phyloP scores from a whole-genome alignment of 305 asterid species.

The Fraxinus velutina region DNA sequence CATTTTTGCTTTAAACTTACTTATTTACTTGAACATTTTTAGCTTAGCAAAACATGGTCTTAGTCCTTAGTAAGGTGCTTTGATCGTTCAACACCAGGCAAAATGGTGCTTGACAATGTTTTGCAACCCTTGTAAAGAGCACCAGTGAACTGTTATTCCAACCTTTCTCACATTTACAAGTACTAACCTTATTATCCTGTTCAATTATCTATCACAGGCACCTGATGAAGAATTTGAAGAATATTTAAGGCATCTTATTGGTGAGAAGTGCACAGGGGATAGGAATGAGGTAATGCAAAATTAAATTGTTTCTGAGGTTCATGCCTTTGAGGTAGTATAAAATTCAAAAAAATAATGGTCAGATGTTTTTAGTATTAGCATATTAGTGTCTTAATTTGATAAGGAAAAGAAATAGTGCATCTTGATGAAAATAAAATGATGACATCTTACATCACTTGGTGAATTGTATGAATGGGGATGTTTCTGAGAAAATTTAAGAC shows the following conservation, averaged over 20 bases:
- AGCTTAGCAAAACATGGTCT: neutral
- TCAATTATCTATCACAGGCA: conserved; percentile 41
- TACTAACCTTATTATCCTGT: neutral
- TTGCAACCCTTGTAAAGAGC: neutral
- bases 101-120: neutral
- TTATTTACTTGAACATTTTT: neutral
- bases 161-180: neutral
- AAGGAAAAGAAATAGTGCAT: neutral
- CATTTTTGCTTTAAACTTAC: neutral
- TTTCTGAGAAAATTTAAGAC: neutral
- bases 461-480: neutral
- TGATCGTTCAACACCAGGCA: neutral
- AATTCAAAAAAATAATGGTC: neutral
- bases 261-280: conserved; percentile 77
- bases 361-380: neutral
- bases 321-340: neutral
- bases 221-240: conserved; percentile 98
- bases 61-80: neutral
- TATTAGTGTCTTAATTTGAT: neutral
- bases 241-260: conserved; percentile 65
- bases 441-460: neutral
- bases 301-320: conserved; percentile 5
- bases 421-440: neutral
- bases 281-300: conserved; percentile 63
- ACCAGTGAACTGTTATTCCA: neutral